Evolutionary conservation across 179 eudicot species (phyloP).

Genomic region (Drosera spatulata): DNA sequence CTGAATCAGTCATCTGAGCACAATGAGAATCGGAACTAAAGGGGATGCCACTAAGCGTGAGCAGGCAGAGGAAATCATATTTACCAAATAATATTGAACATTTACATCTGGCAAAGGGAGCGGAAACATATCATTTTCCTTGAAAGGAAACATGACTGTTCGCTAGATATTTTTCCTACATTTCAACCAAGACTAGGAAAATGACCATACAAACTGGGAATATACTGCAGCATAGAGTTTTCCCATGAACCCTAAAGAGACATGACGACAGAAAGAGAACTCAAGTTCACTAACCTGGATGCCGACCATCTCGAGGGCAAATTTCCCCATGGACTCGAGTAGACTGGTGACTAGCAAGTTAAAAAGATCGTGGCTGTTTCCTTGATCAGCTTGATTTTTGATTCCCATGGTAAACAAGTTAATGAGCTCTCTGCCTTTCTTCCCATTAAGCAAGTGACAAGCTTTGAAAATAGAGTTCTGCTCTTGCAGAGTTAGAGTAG

Average conservation of each 20-base stretch:
- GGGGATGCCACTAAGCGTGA: too few species aligned
- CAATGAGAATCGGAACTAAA: too few species aligned
- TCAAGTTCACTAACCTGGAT: conserved; percentile 42
- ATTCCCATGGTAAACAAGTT: conserved; percentile 34
- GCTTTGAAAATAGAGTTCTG: conserved; percentile 54
- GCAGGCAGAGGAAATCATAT: too few species aligned
- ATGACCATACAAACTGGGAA: too few species aligned
- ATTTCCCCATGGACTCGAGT: conserved; percentile 68
- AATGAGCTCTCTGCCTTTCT: conserved; percentile 42
- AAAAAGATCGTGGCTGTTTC: conserved; percentile 14
- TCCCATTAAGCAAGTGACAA: conserved; percentile 62
- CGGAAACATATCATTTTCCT: too few species aligned
- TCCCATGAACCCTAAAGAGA: neutral
- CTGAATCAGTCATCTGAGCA: too few species aligned
- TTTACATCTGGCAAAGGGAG: too few species aligned
- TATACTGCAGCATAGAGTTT: neutral
- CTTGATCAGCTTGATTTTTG: conserved; percentile 14
- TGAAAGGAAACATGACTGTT: too few species aligned
- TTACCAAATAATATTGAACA: too few species aligned
- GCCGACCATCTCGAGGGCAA: conserved; percentile 51
- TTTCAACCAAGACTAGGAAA: too few species aligned
- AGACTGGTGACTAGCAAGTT: conserved; percentile 45
- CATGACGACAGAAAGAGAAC: neutral
- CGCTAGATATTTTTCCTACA: too few species aligned
- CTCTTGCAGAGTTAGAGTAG: conserved; percentile 35